Percentiles rank a stretch among this genome's conserved stretches.
Conservation (phyloP, 345 rosid genomes). For the Tarenaya hassleriana region DNA sequence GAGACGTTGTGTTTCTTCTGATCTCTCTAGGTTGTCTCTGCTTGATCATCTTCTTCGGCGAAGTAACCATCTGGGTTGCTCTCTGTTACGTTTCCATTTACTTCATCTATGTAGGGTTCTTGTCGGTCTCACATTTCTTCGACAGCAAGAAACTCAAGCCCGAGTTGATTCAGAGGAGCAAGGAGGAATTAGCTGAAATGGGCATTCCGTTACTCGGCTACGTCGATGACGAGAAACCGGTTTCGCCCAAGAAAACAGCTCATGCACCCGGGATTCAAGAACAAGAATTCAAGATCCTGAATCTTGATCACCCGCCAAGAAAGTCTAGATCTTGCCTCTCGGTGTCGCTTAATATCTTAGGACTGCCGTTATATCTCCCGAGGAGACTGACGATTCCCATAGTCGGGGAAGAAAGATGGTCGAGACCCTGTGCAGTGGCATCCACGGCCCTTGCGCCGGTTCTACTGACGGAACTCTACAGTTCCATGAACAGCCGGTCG, state of each 20-base stretch:
- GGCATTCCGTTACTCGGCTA: conserved; percentile 23
- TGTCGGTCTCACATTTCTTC: conserved; percentile 38
- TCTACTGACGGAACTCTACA: conserved; percentile 50
- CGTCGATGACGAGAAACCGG: conserved; percentile 28
- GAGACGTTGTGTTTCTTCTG: conserved; percentile 61
- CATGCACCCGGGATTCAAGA: conserved; percentile 27
- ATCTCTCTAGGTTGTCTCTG: conserved; percentile 48
- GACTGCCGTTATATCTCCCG: conserved; percentile 65
- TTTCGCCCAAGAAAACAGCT: conserved; percentile 23
- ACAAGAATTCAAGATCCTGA: conserved; percentile 15
- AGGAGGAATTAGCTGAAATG: conserved; percentile 30
- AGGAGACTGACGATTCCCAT: conserved; percentile 84
- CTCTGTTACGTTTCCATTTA: conserved; percentile 51
- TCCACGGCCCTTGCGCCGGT: conserved; percentile 68
- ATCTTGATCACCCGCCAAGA: conserved; percentile 13
- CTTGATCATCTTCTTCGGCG: conserved; percentile 41
- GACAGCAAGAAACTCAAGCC: conserved; percentile 24
- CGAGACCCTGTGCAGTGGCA: conserved; percentile 54
- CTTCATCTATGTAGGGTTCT: conserved; percentile 48
- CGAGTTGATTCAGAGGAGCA: conserved; percentile 21
- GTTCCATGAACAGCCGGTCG: conserved; percentile 28
- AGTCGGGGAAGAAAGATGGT: conserved; percentile 61
- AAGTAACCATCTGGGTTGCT: conserved; percentile 59
- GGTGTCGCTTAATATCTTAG: conserved; percentile 32
- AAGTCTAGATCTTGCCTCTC: conserved; percentile 20